Evolutionary conservation across 164 flowering plant genomes (phyloP), one percentile per base, ranked within the genome.

Genomic region (Magnolia officinalis): DNA sequence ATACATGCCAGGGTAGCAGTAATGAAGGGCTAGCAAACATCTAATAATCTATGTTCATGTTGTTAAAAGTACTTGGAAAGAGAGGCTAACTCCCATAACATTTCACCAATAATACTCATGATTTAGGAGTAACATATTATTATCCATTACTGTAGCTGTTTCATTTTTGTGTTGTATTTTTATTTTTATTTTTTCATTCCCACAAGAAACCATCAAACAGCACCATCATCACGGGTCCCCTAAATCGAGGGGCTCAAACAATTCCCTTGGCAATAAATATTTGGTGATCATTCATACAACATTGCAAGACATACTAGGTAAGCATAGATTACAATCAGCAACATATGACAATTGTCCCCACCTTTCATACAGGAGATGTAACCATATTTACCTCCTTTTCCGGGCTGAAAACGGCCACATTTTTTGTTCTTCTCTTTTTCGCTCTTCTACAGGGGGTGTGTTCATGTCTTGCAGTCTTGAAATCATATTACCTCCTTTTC

Each of bases 401-500:
- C 8, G 24, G 23, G 19, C 21, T n/a, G 21, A 64, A 64, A 64
- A 64, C 21, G 23, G 23, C 21, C 67, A 64, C 9, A 10, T 64
- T 64, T 20, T 21, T 64, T 21, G 18, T 21, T 64, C 18, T 64
- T 21, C 23, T 64, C 23, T 64, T 21, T 64, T 21, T 64, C 18
- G 4, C 23, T 21, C 23, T 64, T 21, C 6, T 64, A 55, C 61
- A 55, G 61, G 6, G 61, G 61, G 8, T 55, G 61, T 16, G 8
- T 10, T 55, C 18, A 13, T 10, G 18, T 10, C 18, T 55, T 67
- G 49, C 71, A 31, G 6, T 11, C 45, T 50, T 31, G 31, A 26
- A 49, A 63, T 88, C 81, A 95, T 64, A 93, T 74, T 6, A 95
- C 98, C 83, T 95, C 98, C 75, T 92, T 92, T 78, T 95, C 98